These are phyloP conservation scores for Bocquillonia castaneifolia DNA, from an alignment of 441 rosid genomes.

Conservation along the genomic window DNA sequence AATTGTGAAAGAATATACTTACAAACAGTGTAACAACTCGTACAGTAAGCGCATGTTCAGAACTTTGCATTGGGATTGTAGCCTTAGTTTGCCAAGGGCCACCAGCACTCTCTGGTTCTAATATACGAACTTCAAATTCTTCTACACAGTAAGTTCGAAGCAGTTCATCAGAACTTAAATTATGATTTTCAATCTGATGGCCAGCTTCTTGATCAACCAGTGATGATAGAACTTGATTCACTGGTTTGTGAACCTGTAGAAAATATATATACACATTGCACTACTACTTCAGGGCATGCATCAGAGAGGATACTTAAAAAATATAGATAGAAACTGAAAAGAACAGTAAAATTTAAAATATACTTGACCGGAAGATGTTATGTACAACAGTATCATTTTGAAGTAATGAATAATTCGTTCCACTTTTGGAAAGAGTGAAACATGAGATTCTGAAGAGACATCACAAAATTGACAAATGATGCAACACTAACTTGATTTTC, in stretches of 20 bases:
- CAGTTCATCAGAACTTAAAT: slow-evolving; percentile 71
- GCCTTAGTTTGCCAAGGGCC: slow-evolving; percentile 96
- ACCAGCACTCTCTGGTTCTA: slow-evolving; percentile 86
- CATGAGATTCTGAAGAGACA: not conserved
- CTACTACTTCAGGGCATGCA: slow-evolving; percentile 21
- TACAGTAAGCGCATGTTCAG: slow-evolving; percentile 93
- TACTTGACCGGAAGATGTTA: not conserved
- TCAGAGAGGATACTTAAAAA: not conserved
- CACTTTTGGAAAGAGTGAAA: not conserved
- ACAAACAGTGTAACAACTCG: slow-evolving; percentile 86
- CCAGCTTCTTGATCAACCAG: slow-evolving; percentile 94
- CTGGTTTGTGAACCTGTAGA: slow-evolving; percentile 73
- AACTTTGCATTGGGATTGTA: slow-evolving; percentile 90
- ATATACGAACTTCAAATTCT: slow-evolving; percentile 87
- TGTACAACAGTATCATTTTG: not conserved
- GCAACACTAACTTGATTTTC: not conserved
- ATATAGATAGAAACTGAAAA: not conserved
- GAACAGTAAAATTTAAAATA: not conserved
- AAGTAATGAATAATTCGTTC: not conserved
- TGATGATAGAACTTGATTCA: slow-evolving; percentile 87
- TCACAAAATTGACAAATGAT: not conserved
- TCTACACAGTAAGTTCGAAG: slow-evolving; percentile 74
- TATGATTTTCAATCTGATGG: slow-evolving; percentile 85
- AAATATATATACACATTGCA: slow-evolving; percentile 24
- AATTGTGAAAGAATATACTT: slow-evolving; percentile 39